phyloP scores from a whole-genome alignment of 345 rosid genomes.

The Citrus cavaleriei region DNA sequence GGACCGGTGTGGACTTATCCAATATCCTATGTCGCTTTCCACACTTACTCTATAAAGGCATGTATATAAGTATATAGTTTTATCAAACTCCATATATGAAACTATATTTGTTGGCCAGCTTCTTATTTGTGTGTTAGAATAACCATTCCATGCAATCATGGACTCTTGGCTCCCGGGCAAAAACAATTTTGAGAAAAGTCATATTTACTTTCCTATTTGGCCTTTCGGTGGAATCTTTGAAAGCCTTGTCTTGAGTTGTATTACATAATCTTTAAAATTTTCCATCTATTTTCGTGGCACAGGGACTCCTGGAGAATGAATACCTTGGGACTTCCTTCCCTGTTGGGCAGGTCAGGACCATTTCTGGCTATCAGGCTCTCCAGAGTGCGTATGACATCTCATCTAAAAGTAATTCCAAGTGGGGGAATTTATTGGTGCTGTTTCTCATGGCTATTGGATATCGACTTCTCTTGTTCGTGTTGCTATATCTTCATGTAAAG shows the following conservation, averaged over 20 bases:
- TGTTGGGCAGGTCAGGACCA: conserved; percentile 87
- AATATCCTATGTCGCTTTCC: conserved; percentile 81
- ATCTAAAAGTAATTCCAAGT: conserved; percentile 62
- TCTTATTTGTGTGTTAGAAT: not conserved
- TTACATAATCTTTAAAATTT: not conserved
- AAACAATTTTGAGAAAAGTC: not conserved
- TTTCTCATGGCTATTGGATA: conserved; percentile 80
- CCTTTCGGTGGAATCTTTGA: not conserved
- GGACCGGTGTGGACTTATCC: conserved; percentile 88
- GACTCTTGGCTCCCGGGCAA: not conserved
- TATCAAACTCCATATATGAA: not conserved
- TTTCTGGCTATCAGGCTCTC: conserved; percentile 81
- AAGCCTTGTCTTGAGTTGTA: not conserved
- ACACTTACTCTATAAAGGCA: conserved; percentile 88
- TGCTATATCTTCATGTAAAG: conserved; percentile 53
- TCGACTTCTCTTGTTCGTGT: conserved; percentile 54
- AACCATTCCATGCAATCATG: not conserved
- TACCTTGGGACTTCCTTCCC: conserved; percentile 78
- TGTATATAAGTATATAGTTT: conserved; percentile 3
- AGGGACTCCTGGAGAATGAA: conserved; percentile 98
- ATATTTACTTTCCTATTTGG: not conserved
- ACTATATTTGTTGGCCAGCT: not conserved
- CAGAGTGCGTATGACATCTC: conserved; percentile 74
- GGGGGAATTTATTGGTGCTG: conserved; percentile 79
- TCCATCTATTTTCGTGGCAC: conserved; percentile 5